Base-by-base conservation (phyloP, 2,329 filamentous ascomycete genomes). In the Ramularia endophylla region DNA sequence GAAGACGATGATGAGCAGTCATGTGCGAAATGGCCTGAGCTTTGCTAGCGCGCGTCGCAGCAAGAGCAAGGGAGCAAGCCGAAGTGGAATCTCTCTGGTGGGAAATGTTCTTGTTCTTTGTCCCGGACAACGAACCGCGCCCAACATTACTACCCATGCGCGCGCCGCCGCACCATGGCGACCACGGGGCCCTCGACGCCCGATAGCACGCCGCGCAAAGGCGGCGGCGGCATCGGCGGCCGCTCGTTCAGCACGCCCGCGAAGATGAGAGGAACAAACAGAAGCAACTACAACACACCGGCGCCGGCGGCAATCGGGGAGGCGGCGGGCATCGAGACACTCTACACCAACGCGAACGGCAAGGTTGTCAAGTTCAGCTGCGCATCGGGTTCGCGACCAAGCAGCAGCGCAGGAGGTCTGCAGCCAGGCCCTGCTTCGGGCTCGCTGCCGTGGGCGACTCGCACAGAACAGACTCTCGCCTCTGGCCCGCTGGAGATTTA, bases 401-500 rank as follows among this genome's bases (percentile, higher is more conserved):
- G 52, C 27, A 51, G 44, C 32, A 37, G 40, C n/a, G 12, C 52
- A 34, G 46, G 44, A 3, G 43, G 40, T 13, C 38, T 41, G 27
- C 48, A 40, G 34, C 40, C 49, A 9, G 35, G 62, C 38, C 38
- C 38, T 20, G 37, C 38, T 42, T 80, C 33, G 13, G 59, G 83
- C 47, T 80, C 80, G 0, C 68, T 92, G 36, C 73, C 83, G 39
- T 90, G 84, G 81, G 75, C 74, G 36, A 85, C 85, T 2, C 73
- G 78, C n/a, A 78, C 84, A 1, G 87, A 94, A 63, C 77, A 83
- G 55, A 90, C 86, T 0, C 81, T 94, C 49, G 87, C 88, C 44
- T 76, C 86, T 46, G 88, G 87, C 2, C 76, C 81, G 1, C 75
- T 95, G 46, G 78, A 83, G 49, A 87, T 95, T 49, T 94, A 95